phyloP scores from a whole-genome alignment of 1,284 basidiomycete species.

The Boletus mariae region DNA sequence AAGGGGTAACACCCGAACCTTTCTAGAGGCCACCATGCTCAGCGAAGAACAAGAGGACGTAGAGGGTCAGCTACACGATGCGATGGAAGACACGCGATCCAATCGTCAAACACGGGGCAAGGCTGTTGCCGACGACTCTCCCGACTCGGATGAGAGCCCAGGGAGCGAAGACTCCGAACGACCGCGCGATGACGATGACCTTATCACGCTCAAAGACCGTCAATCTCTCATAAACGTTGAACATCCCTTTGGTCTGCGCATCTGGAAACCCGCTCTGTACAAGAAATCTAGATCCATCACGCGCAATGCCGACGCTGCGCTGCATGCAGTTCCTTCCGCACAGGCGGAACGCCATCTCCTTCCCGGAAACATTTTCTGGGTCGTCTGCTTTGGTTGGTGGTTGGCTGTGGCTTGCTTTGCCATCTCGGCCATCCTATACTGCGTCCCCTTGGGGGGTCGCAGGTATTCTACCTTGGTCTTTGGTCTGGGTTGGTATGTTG shows the following conservation, averaged over 20 bases:
- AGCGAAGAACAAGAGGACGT: constrained; percentile 45
- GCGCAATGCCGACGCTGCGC: constrained; percentile 90
- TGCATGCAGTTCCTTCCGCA: constrained; percentile 90
- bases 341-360: constrained; percentile 88
- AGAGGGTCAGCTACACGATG: constrained; percentile 31
- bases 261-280: constrained; percentile 99
- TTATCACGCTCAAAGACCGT: constrained; percentile 92
- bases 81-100: constrained; percentile 28
- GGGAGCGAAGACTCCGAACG: constrained; percentile 36
- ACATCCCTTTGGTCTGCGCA: constrained; percentile 98
- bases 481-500: constrained; percentile 93
- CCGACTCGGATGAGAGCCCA: constrained; percentile 35
- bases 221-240: constrained; percentile 99
- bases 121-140: constrained; percentile 24
- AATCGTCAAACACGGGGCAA: constrained; percentile 29
- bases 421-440: constrained; percentile 66
- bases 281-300: constrained; percentile 97
- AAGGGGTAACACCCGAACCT: constrained; percentile 41
- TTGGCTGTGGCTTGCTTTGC: constrained; percentile 71
- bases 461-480: constrained; percentile 86
- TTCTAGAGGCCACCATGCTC: constrained; percentile 42
- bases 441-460: constrained; percentile 76
- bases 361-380: constrained; percentile 94
- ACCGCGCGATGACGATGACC: constrained; percentile 65
- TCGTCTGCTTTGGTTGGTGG: constrained; percentile 88